These are phyloP conservation scores for Citrullus amarus DNA, from an alignment of 306 rosid genomes.

Conservation along the genomic window DNA sequence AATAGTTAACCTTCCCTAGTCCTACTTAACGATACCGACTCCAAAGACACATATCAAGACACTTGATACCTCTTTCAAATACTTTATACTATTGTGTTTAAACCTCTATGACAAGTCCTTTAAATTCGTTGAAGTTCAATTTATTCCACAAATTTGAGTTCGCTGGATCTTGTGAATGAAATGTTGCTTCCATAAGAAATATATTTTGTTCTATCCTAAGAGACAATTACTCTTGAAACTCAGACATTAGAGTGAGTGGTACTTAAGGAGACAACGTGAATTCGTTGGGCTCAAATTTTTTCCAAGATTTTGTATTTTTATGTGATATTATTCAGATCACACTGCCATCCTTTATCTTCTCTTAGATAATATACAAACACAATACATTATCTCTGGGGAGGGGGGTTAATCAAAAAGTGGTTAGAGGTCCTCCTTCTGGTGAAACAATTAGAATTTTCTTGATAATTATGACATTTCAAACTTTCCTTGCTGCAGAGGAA, in stretches of 20 bases:
- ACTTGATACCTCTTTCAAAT: neutral
- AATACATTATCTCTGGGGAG: neutral
- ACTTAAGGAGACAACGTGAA: too few relatives aligned
- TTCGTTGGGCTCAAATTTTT: too few relatives aligned
- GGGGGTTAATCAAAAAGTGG: neutral
- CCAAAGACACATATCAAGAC: neutral
- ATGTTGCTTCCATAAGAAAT: too few relatives aligned
- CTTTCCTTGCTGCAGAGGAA: neutral
- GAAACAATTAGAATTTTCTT: too few relatives aligned
- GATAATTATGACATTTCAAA: neutral
- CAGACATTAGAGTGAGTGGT: too few relatives aligned
- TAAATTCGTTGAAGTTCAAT: too few relatives aligned
- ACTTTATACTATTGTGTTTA: neutral
- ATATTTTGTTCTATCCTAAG: too few relatives aligned
- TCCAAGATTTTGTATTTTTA: too few relatives aligned
- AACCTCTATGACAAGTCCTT: neutral
- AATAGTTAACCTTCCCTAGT: neutral
- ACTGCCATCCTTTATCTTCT: neutral
- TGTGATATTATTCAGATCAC: too few relatives aligned
- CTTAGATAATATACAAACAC: neutral
- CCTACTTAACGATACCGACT: neutral
- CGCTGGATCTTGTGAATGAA: too few relatives aligned
- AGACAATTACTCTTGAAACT: too few relatives aligned
- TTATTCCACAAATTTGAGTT: too few relatives aligned
- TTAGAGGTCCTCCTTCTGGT: neutral